Evolutionary conservation across 495 filamentous ascomycete genomes (phyloP), one percentile per base, ranked within the genome.

Genomic region (Podospora bellae-mahoneyi): DNA sequence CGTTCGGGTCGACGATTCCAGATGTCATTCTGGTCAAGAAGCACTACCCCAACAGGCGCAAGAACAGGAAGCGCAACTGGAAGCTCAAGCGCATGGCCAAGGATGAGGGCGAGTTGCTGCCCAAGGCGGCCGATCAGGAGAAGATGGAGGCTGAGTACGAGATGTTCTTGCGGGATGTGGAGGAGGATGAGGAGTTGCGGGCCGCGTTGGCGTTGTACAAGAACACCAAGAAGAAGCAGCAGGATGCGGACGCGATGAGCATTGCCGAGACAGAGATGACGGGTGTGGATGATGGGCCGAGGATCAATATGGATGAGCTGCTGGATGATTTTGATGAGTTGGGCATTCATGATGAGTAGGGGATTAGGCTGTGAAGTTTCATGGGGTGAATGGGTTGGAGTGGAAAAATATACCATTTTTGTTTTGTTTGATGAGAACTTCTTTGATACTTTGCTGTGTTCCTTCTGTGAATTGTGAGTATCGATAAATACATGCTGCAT

Each of bases 21-120:
- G 96, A 98, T 70, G 96, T 97, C 1, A 76, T 98, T 0, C 86
- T 99, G 2, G 92, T 99, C 71, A 97, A 96, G 92, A 99, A 99
- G 77, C 86, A 88, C 84, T 98, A 96, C 78, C 86, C 91, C 7
- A 89, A 92, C 77, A 89, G 89, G 72, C 90, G 92, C 84, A 91
- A 90, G 82, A 87, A 85, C 78, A 92, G 91, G 82, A 85, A 82
- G 73, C 88, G 96, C 55, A 88, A 90, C 80, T 99, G 95, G 95
- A 90, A 90, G 69, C 87, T 99, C 73, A 93, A 91, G 87, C 92
- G 94, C 72, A 96, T 99, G 91, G 87, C 87, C 57, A 88, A 86
- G 77, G 93, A 97, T 62, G 91, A 98, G 74, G 89, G 90, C 59
- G 92, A 93, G 69, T 84, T 96, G 77, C 78, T 90, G 62, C 88